Conservation (phyloP, 2,329 filamentous ascomycete species). For the Tolypocladium album region DNA sequence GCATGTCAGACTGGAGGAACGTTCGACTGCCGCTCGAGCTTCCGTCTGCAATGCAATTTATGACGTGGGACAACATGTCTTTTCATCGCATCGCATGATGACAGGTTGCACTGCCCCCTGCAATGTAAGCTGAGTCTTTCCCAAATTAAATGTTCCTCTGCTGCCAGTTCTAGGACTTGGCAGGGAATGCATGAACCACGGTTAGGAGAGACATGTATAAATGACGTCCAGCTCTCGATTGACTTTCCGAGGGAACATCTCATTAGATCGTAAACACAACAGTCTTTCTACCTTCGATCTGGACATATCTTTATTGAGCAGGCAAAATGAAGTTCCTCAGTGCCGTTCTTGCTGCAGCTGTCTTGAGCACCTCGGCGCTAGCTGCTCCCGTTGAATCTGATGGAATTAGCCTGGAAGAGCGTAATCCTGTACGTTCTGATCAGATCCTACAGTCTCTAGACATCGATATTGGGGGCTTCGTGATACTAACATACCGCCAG, state of each 20-base stretch:
- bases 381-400: neutral
- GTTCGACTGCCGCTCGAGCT: neutral
- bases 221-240: neutral
- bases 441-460: neutral
- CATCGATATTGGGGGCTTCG: neutral
- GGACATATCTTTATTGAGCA: neutral
- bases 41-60: neutral
- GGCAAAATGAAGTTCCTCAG: constrained; percentile 3
- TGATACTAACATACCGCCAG: neutral
- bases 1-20: neutral
- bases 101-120: neutral
- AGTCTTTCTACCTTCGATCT: neutral
- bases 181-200: neutral
- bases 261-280: neutral
- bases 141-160: neutral
- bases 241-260: neutral
- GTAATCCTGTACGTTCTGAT: neutral
- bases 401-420: neutral
- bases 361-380: neutral
- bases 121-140: neutral
- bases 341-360: neutral
- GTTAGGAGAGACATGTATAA: neutral
- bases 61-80: neutral
- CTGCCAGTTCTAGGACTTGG: too few species aligned
- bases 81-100: neutral